phyloP scores from a whole-genome alignment of 2,329 filamentous ascomycete genomes.

The Phaeosphaeria sp. region DNA sequence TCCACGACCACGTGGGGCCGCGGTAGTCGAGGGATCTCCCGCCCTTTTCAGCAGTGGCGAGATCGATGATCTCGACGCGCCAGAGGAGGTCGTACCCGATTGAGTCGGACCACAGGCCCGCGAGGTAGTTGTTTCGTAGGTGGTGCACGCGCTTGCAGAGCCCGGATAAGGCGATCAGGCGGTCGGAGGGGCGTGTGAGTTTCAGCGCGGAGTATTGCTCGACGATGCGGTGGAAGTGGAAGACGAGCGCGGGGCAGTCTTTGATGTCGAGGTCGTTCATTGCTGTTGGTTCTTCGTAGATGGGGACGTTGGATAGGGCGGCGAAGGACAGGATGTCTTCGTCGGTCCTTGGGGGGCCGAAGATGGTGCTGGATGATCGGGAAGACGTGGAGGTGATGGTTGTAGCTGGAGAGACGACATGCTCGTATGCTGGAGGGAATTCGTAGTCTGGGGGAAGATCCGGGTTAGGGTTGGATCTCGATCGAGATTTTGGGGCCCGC shows the following conservation, averaged over 20 bases:
- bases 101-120: constrained; percentile 25
- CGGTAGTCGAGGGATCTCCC: constrained; percentile 5
- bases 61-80: constrained; percentile 17
- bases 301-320: constrained; percentile 2
- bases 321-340: constrained; percentile 4
- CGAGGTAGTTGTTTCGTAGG: constrained; percentile 19
- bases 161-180: constrained; percentile 22
- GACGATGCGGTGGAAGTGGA: constrained; percentile 18
- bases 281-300: neutral
- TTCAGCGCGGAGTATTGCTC: constrained; percentile 23
- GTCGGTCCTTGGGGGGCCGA: neutral
- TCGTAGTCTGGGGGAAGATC: neutral
- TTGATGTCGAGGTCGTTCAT: constrained; percentile 1
- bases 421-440: neutral
- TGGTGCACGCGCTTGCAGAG: constrained; percentile 18
- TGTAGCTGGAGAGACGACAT: neutral
- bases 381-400: neutral
- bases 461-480: neutral
- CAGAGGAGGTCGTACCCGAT: constrained; percentile 25
- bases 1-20: constrained; percentile 26
- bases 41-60: neutral
- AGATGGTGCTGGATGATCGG: neutral
- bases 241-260: constrained; percentile 13
- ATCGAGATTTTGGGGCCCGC: neutral
- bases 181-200: constrained; percentile 15